These are phyloP conservation scores for Sonneratia alba DNA, from an alignment of 345 rosid species.

Conservation along the genomic window DNA sequence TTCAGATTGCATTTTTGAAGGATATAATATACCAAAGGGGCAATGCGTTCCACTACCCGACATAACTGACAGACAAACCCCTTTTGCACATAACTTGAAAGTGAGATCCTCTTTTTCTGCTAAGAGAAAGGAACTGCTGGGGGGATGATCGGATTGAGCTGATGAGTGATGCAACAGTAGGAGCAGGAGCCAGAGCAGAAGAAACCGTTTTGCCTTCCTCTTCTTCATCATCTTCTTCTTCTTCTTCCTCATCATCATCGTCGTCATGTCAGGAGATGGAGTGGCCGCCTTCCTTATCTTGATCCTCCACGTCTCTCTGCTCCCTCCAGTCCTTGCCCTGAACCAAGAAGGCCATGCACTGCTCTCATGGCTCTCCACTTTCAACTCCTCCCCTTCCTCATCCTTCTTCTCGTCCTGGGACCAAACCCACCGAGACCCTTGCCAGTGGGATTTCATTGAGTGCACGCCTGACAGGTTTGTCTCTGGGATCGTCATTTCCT, in stretches of 20 bases:
- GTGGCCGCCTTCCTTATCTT: constrained; percentile 2
- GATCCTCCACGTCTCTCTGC: constrained; percentile 35
- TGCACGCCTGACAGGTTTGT: constrained; percentile 40
- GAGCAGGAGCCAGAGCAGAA: constrained; percentile 13
- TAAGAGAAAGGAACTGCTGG: background rate
- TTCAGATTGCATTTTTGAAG: background rate
- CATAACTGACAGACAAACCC: constrained; percentile 14
- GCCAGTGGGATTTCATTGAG: constrained; percentile 47
- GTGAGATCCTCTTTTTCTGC: background rate
- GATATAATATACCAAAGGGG: background rate
- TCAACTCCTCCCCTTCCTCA: constrained; percentile 40
- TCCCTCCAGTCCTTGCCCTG: constrained; percentile 34
- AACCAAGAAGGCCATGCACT: constrained; percentile 64
- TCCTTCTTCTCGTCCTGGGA: constrained; percentile 60
- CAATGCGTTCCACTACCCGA: constrained; percentile 3
- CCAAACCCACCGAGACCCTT: constrained; percentile 40
- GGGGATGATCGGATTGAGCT: constrained; percentile 5
- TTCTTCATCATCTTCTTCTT: background rate
- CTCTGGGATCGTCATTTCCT: constrained; percentile 30
- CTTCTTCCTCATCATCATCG: constrained; percentile 6
- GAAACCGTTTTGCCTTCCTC: background rate
- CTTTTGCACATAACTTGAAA: background rate
- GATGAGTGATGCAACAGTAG: constrained; percentile 25
- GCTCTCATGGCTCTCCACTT: constrained; percentile 62
- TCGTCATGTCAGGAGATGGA: constrained; percentile 20